Percentiles rank a stretch among this genome's conserved stretches.
phyloP scores from a whole-genome alignment of 1,284 basidiomycete species.

The Pascua guehoae region DNA sequence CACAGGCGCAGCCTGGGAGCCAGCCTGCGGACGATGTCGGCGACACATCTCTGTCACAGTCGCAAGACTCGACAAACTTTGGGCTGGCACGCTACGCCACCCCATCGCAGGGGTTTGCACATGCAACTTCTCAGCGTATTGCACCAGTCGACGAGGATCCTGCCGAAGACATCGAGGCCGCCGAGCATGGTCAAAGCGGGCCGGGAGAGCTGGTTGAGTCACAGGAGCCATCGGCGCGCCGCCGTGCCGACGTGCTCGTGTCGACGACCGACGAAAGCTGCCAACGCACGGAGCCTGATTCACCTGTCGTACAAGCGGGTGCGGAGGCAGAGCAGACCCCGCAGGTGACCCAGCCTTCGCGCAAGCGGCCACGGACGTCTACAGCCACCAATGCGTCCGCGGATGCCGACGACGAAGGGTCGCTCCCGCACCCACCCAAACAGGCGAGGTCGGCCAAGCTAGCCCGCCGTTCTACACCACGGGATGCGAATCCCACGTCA shows the following conservation, averaged over 20 bases:
- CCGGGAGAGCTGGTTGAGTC: background rate
- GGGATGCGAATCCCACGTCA: too few species aligned
- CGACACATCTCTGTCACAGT: constrained; percentile 10
- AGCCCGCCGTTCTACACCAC: too few species aligned
- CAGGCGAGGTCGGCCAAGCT: background rate
- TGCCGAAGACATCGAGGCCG: background rate
- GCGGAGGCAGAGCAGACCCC: too few species aligned
- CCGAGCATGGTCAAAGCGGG: background rate
- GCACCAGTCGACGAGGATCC: background rate
- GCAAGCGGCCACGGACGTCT: constrained; percentile 4
- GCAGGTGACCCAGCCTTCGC: background rate
- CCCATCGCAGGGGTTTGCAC: background rate
- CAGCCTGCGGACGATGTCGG: background rate
- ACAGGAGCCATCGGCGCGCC: background rate
- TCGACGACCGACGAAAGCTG: constrained; percentile 15
- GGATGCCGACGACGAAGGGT: constrained; percentile 9
- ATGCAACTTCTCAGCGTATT: background rate
- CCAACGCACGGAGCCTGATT: too few species aligned
- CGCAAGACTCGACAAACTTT: constrained; percentile 13
- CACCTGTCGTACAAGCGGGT: too few species aligned
- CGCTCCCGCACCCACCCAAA: background rate
- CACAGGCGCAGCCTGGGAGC: background rate
- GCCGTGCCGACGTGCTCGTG: constrained; percentile 6
- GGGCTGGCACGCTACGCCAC: constrained; percentile 5
- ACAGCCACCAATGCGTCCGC: background rate